phyloP scores from a whole-genome alignment of 1,284 basidiomycete species.

The Boletus semigastroideus region DNA sequence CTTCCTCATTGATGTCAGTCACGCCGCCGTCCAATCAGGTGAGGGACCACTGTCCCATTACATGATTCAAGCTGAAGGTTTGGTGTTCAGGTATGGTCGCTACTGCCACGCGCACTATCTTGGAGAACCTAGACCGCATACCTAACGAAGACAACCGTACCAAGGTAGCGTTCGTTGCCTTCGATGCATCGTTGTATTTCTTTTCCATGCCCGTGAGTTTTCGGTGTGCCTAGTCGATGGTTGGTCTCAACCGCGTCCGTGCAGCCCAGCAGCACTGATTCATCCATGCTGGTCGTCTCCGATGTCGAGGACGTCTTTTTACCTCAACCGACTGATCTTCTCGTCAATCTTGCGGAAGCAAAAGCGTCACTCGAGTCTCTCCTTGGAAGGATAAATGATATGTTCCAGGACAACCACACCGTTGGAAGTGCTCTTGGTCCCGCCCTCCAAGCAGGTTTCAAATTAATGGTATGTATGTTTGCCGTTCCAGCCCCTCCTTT shows the following conservation, averaged over 20 bases:
- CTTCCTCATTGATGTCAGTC: conserved; percentile 96
- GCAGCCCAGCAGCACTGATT: conserved; percentile 80
- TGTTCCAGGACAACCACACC: conserved; percentile 94
- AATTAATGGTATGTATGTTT: conserved; percentile 70
- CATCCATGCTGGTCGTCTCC: conserved; percentile 95
- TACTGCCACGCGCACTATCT: conserved; percentile 92
- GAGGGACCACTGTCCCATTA: conserved; percentile 10
- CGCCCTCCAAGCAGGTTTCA: conserved; percentile 93
- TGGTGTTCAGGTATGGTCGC: conserved; percentile 85
- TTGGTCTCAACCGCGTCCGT: conserved; percentile 1
- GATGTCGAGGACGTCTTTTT: conserved; percentile 98
- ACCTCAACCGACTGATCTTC: conserved; percentile 93
- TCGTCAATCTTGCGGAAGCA: conserved; percentile 91
- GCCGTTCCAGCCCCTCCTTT: not conserved
- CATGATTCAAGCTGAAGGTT: conserved; percentile 1
- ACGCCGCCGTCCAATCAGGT: conserved; percentile 87
- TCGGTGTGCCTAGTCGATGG: not conserved
- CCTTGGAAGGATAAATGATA: conserved; percentile 83
- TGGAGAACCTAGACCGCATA: conserved; percentile 93
- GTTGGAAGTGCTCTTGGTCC: conserved; percentile 96
- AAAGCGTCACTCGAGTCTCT: conserved; percentile 82
- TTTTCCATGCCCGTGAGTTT: conserved; percentile 81
- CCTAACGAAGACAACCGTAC: conserved; percentile 94
- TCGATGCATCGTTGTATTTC: conserved; percentile 94
- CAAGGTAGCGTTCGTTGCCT: conserved; percentile 91